Conservation (phyloP, 768 basidiomycete species). For the Tubosaeta sp. region DNA sequence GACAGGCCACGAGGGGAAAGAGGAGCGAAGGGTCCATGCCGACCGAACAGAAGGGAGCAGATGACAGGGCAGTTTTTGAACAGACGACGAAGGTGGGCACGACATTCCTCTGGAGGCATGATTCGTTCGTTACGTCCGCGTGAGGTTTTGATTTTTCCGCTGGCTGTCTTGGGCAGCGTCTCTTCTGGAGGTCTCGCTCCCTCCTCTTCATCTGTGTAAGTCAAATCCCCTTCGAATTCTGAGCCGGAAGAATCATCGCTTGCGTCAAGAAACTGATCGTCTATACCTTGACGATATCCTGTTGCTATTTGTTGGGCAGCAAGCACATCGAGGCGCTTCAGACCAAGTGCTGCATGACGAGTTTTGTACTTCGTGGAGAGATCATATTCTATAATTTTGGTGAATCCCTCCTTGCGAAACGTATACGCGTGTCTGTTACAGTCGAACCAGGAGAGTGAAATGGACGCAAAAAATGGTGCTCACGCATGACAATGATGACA, state of each 20-base stretch:
- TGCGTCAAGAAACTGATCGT: conserved; percentile 33
- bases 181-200: conserved; percentile 25
- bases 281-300: conserved; percentile 22
- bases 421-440: conserved; percentile 68
- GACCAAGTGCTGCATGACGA: conserved; percentile 44
- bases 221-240: conserved; percentile 44
- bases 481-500: conserved; percentile 88
- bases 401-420: conserved; percentile 89
- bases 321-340: conserved; percentile 77
- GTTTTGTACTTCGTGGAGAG: conserved; percentile 75
- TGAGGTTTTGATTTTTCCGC: conserved; percentile 68
- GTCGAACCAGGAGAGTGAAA: conserved; percentile 5
- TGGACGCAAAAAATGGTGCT: conserved; percentile 30
- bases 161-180: conserved; percentile 64
- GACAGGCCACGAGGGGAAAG: conserved; percentile 58
- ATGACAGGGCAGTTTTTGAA: conserved; percentile 81
- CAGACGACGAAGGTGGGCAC: conserved; percentile 85
- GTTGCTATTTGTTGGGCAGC: conserved; percentile 36
- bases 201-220: conserved; percentile 54
- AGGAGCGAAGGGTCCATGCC: conserved; percentile 80
- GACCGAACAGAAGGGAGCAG: conserved; percentile 85
- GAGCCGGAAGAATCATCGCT: conserved; percentile 49
- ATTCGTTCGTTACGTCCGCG: conserved; percentile 89
- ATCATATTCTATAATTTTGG: conserved; percentile 93
- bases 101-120: conserved; percentile 86